Conservation (phyloP, 495 filamentous ascomycete species). For the Pseudomonodictys pantanalensis region DNA sequence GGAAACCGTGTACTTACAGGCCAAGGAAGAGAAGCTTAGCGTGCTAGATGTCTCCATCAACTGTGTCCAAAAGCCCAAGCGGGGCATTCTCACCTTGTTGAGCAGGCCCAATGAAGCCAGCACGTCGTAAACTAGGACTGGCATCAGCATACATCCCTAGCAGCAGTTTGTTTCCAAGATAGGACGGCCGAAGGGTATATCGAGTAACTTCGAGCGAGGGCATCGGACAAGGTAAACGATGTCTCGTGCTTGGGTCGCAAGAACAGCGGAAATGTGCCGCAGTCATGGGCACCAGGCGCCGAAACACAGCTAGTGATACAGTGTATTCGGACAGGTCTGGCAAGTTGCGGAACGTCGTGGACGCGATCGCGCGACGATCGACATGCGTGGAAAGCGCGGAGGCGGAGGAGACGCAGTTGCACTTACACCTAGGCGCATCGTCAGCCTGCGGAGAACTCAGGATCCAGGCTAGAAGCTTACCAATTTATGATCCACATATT, state of each 20-base stretch:
- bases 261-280: too few relatives aligned
- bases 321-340: too few relatives aligned
- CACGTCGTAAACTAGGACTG: slow-evolving; percentile 1
- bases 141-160: background rate
- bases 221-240: too few relatives aligned
- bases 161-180: background rate
- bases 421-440: background rate
- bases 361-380: too few relatives aligned
- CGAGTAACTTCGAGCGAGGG: background rate
- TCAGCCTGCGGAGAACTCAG: background rate
- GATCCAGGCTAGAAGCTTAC: background rate
- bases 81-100: background rate
- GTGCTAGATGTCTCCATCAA: too few relatives aligned
- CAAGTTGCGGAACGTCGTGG: too few relatives aligned
- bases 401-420: too few relatives aligned
- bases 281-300: too few relatives aligned
- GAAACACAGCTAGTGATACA: too few relatives aligned
- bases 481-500: slow-evolving; percentile 20
- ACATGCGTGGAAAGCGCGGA: too few relatives aligned
- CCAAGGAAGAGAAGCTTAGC: slow-evolving; percentile 54
- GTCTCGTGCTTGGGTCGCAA: too few relatives aligned
- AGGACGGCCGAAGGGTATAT: background rate
- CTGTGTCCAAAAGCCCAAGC: too few relatives aligned
- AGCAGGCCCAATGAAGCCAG: background rate
- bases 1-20: slow-evolving; percentile 56